phyloP scores from a whole-genome alignment of 1,284 basidiomycete genomes.

The Chalciporus sp. region DNA sequence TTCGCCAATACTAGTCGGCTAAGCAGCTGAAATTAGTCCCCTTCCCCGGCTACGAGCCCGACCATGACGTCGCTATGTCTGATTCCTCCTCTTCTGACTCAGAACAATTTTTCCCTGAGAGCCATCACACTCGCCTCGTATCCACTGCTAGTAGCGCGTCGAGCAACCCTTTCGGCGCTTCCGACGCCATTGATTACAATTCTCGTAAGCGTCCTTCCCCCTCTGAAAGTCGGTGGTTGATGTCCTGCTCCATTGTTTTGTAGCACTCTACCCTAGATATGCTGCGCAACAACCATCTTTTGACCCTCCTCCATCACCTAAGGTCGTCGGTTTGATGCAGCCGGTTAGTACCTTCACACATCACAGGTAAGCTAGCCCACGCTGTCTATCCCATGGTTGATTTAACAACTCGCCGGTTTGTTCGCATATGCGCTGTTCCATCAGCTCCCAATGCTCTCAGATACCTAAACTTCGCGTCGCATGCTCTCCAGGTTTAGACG shows the following conservation, averaged over 20 bases:
- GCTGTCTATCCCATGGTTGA: constrained; percentile 2
- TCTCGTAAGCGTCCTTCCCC: constrained; percentile 37
- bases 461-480: constrained; percentile 76
- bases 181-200: constrained; percentile 38
- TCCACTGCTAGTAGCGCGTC: constrained; percentile 68
- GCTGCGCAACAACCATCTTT: constrained; percentile 60
- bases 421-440: constrained; percentile 11
- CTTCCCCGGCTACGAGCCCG: constrained; percentile 63
- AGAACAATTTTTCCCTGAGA: constrained; percentile 51
- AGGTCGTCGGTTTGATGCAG: constrained; percentile 64
- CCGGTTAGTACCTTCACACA: constrained; percentile 65
- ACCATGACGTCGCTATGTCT: constrained; percentile 71
- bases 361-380: constrained; percentile 61
- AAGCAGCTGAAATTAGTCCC: constrained; percentile 75
- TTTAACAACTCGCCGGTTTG: constrained; percentile 12
- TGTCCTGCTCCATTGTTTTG: not conserved
- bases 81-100: constrained; percentile 54
- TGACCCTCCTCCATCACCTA: constrained; percentile 44
- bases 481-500: constrained; percentile 60
- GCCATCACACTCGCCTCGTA: constrained; percentile 62
- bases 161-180: constrained; percentile 47
- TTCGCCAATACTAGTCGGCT: constrained; percentile 42
- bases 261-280: constrained; percentile 65
- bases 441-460: constrained; percentile 68
- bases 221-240: not conserved